These are phyloP conservation scores for Spergularia marina DNA, from an alignment of 148 eudicot species.

Conservation along the genomic window DNA sequence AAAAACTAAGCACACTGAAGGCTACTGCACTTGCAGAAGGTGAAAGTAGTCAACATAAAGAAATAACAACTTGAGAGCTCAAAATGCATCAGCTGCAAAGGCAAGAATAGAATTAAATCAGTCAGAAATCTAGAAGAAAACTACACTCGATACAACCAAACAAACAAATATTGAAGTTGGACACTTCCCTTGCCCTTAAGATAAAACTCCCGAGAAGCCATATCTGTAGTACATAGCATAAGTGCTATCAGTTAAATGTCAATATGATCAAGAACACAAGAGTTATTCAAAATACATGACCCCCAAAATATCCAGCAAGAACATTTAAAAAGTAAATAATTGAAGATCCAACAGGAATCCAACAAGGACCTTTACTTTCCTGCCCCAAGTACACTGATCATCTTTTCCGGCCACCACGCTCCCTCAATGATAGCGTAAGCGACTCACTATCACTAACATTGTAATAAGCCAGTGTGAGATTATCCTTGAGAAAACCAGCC, in stretches of 20 bases:
- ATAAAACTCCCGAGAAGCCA: slow-evolving; percentile 29
- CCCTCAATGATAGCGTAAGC: slow-evolving; percentile 67
- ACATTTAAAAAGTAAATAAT: slow-evolving; percentile 18
- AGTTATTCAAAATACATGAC: slow-evolving; percentile 30
- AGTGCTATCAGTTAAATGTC: slow-evolving; percentile 22
- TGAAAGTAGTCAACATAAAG: slow-evolving; percentile 13
- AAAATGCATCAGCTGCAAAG: slow-evolving; percentile 33
- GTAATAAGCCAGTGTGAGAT: slow-evolving; percentile 75
- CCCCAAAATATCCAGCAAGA: slow-evolving; percentile 27
- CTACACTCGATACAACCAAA: slow-evolving; percentile 10
- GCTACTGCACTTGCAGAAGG: slow-evolving; percentile 19
- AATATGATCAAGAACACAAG: slow-evolving; percentile 21
- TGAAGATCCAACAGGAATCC: slow-evolving; percentile 32
- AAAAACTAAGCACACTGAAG: neutral
- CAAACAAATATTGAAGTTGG: slow-evolving; percentile 9
- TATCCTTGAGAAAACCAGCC: slow-evolving; percentile 85
- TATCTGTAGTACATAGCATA: slow-evolving; percentile 34
- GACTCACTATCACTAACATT: slow-evolving; percentile 60
- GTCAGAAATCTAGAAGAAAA: slow-evolving; percentile 17
- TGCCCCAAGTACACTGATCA: slow-evolving; percentile 24
- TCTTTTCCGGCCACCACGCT: slow-evolving; percentile 87
- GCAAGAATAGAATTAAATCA: slow-evolving; percentile 35
- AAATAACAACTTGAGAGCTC: slow-evolving; percentile 30
- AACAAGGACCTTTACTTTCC: slow-evolving; percentile 36
- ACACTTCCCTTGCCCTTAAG: slow-evolving; percentile 32